Evolutionary conservation across 495 filamentous ascomycete species (phyloP), one percentile per base, ranked within the genome.

Genomic region (Articulospora tetracladia): DNA sequence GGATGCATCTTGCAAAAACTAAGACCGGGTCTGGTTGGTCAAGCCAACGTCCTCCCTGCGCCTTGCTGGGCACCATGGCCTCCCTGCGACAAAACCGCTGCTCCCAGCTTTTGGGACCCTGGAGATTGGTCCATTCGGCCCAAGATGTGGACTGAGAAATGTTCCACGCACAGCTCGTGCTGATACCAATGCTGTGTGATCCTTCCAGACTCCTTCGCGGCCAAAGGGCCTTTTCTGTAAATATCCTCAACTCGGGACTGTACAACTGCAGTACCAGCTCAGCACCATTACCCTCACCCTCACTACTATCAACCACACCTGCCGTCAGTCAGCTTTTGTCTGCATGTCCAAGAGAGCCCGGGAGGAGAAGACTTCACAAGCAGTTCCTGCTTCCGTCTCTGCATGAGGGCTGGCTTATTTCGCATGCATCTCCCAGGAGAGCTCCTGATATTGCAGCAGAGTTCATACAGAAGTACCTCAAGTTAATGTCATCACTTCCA

Each of bases 341-440:
- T 41, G 27, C 53, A 56, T 41, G 24, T 46, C 51, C 2, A 49
- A 24, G 1, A 28, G 49, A 25, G 34, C 10, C 26, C 27, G 53
- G 39, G 12, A 48, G n/a, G 32, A 44, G 19, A n/a, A 24, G 22
- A 34, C 47, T 50, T 50, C 47, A 22, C 47, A 26, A 41, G 17
- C 47, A 58, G 62, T 61, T 65, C 62, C 54, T 65, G 54, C 58
- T 57, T 61, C 62, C 54, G 58, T 61, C 32, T 3, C 22, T 65
- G 62, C 62, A 65, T 65, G 46, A 57, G 28, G 20, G 44, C 25
- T 30, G 27, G 51, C 53, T 47, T 51, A 24, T 46, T 56, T 57
- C 25, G 24, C 17, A 39, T 61, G 58, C 62, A 61, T 60, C 50
- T 57, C 44, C 47, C 17, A 60, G 62, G 62, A 64, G 61, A 59